phyloP scores from a whole-genome alignment of 2,329 filamentous ascomycete species.

The Aspergillus sp. region DNA sequence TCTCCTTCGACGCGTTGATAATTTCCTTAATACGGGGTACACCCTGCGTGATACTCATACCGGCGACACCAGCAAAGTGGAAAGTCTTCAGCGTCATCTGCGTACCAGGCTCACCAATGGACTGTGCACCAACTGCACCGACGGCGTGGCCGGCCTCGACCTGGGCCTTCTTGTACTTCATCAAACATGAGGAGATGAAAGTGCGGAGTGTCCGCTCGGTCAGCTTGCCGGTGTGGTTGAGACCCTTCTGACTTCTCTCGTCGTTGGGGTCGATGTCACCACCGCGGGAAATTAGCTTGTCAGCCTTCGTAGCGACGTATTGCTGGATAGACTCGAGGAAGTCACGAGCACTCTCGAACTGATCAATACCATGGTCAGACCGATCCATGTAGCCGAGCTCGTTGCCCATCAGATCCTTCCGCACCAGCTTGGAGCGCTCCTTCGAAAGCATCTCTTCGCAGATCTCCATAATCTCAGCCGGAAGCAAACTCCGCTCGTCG shows the following conservation, averaged over 20 bases:
- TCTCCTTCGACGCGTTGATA: conserved; percentile 93
- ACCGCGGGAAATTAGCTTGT: conserved; percentile 55
- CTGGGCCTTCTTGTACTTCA: conserved; percentile 87
- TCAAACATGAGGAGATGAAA: conserved; percentile 80
- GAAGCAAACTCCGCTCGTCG: conserved; percentile 69
- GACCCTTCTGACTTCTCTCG: conserved; percentile 34
- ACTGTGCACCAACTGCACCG: conserved; percentile 93
- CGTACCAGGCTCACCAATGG: conserved; percentile 95
- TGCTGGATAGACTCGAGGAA: conserved; percentile 78
- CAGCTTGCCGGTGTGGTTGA: conserved; percentile 79
- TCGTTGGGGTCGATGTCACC: conserved; percentile 35
- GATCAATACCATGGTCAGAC: conserved; percentile 68
- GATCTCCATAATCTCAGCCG: conserved; percentile 70
- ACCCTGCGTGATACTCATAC: conserved; percentile 99
- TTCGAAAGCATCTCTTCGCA: conserved; percentile 68
- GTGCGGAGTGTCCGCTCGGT: conserved; percentile 70
- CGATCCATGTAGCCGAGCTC: conserved; percentile 69
- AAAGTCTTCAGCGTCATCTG: conserved; percentile 99
- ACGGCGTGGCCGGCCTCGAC: conserved; percentile 95
- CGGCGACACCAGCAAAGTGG: conserved; percentile 99
- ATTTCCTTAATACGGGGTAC: conserved; percentile 99
- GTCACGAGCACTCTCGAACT: conserved; percentile 77
- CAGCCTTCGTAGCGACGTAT: conserved; percentile 67
- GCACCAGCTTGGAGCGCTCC: conserved; percentile 66
- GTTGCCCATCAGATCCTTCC: conserved; percentile 63